phyloP scores from a whole-genome alignment of 768 basidiomycete species.

The Rhizopogon vesiculosus region DNA sequence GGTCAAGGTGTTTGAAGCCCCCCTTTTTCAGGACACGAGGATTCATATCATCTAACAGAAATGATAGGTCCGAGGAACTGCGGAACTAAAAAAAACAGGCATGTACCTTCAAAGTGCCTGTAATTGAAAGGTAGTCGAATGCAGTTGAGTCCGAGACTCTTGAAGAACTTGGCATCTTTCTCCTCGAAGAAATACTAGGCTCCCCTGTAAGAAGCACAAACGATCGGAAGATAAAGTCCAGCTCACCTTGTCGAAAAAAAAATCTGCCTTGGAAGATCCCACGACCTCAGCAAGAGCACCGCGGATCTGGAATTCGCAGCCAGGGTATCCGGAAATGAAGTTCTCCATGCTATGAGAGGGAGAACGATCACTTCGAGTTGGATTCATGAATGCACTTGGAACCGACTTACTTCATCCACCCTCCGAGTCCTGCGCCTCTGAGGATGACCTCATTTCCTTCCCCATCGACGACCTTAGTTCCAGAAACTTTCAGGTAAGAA shows the following conservation, averaged over 20 bases:
- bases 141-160: constrained; percentile 73
- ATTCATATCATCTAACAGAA: constrained; percentile 59
- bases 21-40: constrained; percentile 69
- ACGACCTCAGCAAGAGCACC: constrained; percentile 61
- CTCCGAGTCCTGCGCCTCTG: constrained; percentile 74
- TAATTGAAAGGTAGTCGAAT: constrained; percentile 77
- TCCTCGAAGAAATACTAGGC: constrained; percentile 75
- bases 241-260: constrained; percentile 80
- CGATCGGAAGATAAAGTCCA: background rate
- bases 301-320: constrained; percentile 77
- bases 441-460: constrained; percentile 55
- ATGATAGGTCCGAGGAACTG: constrained; percentile 3
- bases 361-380: background rate
- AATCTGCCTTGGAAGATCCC: constrained; percentile 62
- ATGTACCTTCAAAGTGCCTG: constrained; percentile 54
- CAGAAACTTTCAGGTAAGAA: constrained; percentile 51
- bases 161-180: constrained; percentile 72
- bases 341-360: constrained; percentile 58
- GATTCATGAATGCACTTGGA: background rate
- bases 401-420: constrained; percentile 77
- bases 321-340: constrained; percentile 76
- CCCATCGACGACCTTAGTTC: constrained; percentile 56
- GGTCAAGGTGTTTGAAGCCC: constrained; percentile 80
- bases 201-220: background rate
- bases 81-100: background rate